Evolutionary conservation across 345 rosid species (phyloP).

Genomic region (Euphorbia pulcherrima): DNA sequence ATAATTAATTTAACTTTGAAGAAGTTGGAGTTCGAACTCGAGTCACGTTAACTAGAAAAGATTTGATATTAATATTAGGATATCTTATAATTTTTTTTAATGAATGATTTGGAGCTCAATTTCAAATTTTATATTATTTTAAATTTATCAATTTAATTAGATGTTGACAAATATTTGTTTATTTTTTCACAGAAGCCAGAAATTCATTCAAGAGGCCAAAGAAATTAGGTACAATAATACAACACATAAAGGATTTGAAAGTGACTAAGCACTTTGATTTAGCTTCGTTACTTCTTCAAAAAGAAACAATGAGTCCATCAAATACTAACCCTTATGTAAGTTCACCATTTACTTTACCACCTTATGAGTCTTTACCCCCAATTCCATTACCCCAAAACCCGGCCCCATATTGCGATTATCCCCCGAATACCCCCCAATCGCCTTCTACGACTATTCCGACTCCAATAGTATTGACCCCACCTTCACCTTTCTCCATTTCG

Average conservation of each 20-base stretch:
- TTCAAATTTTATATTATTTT: background rate
- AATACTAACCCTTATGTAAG: slow-evolving; percentile 50
- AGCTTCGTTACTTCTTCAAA: slow-evolving; percentile 37
- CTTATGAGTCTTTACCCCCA: slow-evolving; percentile 54
- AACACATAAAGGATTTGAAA: slow-evolving; percentile 29
- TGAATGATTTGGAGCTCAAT: no score
- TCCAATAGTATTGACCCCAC: slow-evolving; percentile 26
- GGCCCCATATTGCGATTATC: slow-evolving; percentile 53
- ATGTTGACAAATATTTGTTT: background rate
- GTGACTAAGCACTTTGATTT: slow-evolving; percentile 39
- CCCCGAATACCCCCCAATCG: slow-evolving; percentile 50
- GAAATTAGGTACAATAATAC: slow-evolving; percentile 24
- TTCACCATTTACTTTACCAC: slow-evolving; percentile 56
- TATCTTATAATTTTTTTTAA: no score
- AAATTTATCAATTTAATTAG: no score
- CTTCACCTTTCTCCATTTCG: slow-evolving; percentile 18
- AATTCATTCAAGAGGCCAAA: slow-evolving; percentile 18
- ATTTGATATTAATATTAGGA: no score
- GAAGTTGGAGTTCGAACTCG: no score
- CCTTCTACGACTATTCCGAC: slow-evolving; percentile 30
- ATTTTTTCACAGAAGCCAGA: slow-evolving; percentile 34
- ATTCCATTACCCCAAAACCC: slow-evolving; percentile 39
- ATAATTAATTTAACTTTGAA: no score
- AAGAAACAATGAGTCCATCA: slow-evolving; percentile 39
- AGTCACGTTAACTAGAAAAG: no score